Percentiles rank a stretch among this genome's conserved stretches.
Conservation (phyloP, 768 basidiomycete species). For the Lactarius indigo region DNA sequence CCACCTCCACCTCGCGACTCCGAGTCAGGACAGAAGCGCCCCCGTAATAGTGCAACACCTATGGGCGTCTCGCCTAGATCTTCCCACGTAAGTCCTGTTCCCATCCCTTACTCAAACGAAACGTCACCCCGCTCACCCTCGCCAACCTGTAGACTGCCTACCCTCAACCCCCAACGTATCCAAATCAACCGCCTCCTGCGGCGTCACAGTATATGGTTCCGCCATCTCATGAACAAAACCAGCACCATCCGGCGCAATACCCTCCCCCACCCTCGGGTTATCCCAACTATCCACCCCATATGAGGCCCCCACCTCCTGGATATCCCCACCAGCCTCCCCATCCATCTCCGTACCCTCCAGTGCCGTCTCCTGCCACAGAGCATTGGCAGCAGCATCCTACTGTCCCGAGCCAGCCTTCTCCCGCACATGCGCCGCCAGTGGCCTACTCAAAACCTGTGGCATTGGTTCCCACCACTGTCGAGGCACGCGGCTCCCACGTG, state of each 20-base stretch:
- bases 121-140: constrained; percentile 21
- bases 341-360: constrained; percentile 27
- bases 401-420: constrained; percentile 18
- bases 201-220: constrained; percentile 36
- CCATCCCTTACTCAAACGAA: neutral
- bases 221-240: constrained; percentile 43
- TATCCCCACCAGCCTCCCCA: constrained; percentile 29
- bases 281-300: constrained; percentile 27
- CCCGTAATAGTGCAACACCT: constrained; percentile 36
- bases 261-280: constrained; percentile 42
- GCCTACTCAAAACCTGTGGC: constrained; percentile 23
- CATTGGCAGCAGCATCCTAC: constrained; percentile 26
- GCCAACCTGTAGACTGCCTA: constrained; percentile 22
- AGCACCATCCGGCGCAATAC: constrained; percentile 38
- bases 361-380: constrained; percentile 18
- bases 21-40: constrained; percentile 42
- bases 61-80: constrained; percentile 47
- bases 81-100: constrained; percentile 42
- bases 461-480: constrained; percentile 23
- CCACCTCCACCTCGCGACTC: constrained; percentile 30
- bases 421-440: constrained; percentile 13
- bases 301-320: constrained; percentile 26
- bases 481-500: constrained; percentile 22
- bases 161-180: constrained; percentile 34
- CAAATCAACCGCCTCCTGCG: constrained; percentile 39